Conservation (phyloP, 2,329 filamentous ascomycete genomes). For the Penicillium sp. region DNA sequence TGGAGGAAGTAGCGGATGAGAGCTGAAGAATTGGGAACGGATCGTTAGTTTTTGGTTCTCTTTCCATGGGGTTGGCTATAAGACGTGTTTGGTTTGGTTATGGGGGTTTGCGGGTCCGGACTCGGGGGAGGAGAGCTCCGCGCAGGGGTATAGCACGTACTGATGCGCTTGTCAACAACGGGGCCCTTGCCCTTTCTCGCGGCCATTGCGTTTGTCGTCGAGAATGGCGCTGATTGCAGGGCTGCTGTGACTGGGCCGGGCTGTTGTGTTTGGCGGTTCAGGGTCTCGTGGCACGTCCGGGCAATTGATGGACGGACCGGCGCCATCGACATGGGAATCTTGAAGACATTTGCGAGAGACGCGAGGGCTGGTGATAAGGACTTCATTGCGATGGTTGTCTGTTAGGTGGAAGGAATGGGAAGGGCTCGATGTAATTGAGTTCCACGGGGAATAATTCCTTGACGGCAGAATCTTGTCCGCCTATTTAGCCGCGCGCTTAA, state of each 20-base stretch:
- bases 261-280: conserved; percentile 16
- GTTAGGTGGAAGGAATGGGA: conserved; percentile 15
- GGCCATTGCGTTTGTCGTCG: conserved; percentile 32
- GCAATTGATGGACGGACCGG: conserved; percentile 22
- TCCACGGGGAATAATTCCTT: conserved; percentile 20
- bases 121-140: neutral
- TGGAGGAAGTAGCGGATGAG: conserved; percentile 62
- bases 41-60: conserved; percentile 13
- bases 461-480: conserved; percentile 21
- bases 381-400: conserved; percentile 23
- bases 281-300: conserved; percentile 18
- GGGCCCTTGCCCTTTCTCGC: conserved; percentile 32
- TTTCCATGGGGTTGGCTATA: conserved; percentile 9
- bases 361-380: conserved; percentile 36
- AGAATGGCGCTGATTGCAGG: conserved; percentile 29
- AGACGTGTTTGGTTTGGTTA: neutral
- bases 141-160: conserved; percentile 27
- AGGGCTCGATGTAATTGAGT: conserved; percentile 8
- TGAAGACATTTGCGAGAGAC: conserved; percentile 40
- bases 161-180: conserved; percentile 36
- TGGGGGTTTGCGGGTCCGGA: neutral
- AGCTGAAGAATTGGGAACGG: conserved; percentile 34
- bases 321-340: conserved; percentile 33
- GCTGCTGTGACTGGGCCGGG: conserved; percentile 19
- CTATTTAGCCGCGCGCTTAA: conserved; percentile 21